Base-by-base conservation (phyloP, 2,329 filamentous ascomycete species). In the Hirsutella minnesotensis region DNA sequence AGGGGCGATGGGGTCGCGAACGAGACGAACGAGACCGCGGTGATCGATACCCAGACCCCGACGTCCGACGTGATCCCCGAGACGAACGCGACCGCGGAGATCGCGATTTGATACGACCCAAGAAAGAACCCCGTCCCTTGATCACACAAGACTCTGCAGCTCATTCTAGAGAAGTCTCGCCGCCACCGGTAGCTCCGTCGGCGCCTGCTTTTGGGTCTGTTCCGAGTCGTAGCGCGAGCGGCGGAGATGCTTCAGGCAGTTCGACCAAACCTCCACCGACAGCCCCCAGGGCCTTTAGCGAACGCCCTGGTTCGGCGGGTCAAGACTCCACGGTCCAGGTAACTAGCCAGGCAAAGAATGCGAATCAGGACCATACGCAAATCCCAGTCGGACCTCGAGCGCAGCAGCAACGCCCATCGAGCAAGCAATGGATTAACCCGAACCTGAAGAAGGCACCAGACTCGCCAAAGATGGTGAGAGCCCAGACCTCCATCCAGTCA, bases 351-450 rank as follows among this genome's bases (percentile, higher is more conserved):
- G 62, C 64, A 1, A 74, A 70, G 45, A 51, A 49, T 3, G 44
- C 45, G 22, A 51, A 53, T 18, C 63, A 72, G 35, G 67, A 68
- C 19, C 67, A 65, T 44, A 65, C 67, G 9, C 56, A 66, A 7
- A 73, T 77, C 39, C 73, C 73, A 3, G 63, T 72, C 3, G 74
- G 73, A 9, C 73, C 73, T 29, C 68, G 74, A 30, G 68, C 68
- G 15, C 72, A 75, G 45, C 70, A 68, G 44, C 63, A 63, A 46
- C 67, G 72, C 7, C 67, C 70, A 15, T 73, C 72, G 0, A 77
- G 73, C 53, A 77, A 75, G 50, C 74, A 77, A 55, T 79, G 75
- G 75, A 72, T 75, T 44, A 76, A 76, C 40, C 70, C 73, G 3
- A 68, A 66, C 22, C 51, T 72, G 4, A 75, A 70, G 54, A 72